phyloP scores from a whole-genome alignment of 2,329 filamentous ascomycete genomes.

The Penicillium psychrosexuale region DNA sequence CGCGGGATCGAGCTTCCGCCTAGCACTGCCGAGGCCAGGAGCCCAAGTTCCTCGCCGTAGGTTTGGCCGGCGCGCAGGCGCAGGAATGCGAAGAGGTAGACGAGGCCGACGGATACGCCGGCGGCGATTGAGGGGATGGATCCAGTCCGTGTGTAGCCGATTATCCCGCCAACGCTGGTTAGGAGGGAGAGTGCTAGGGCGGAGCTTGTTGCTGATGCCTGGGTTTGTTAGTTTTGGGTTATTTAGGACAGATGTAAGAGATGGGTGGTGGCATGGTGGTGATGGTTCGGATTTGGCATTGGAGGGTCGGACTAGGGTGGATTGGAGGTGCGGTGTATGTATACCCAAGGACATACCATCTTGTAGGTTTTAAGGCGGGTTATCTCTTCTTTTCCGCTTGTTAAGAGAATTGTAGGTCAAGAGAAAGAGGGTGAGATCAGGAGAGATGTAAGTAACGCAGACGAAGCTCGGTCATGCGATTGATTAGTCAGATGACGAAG shows the following conservation, averaged over 20 bases:
- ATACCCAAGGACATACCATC: conserved; percentile 18
- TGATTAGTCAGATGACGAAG: conserved; percentile 10
- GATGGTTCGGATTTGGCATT: neutral
- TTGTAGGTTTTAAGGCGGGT: neutral
- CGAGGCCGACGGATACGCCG: conserved; percentile 73
- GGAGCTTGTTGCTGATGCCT: conserved; percentile 48
- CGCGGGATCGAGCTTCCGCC: conserved; percentile 81
- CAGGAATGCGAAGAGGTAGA: conserved; percentile 77
- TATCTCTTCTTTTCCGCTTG: neutral
- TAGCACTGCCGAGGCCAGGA: conserved; percentile 81
- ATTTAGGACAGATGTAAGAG: no score
- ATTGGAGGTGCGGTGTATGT: neutral
- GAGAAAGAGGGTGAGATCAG: neutral
- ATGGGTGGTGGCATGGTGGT: neutral
- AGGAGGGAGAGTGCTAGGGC: conserved; percentile 76
- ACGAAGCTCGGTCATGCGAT: conserved; percentile 2
- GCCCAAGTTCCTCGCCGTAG: conserved; percentile 84
- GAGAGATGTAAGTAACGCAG: neutral
- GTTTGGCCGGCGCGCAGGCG: conserved; percentile 71
- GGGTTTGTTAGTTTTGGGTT: conserved; percentile 1
- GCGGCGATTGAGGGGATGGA: conserved; percentile 85
- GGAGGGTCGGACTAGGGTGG: neutral
- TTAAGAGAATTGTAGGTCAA: neutral
- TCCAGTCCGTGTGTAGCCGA: conserved; percentile 79
- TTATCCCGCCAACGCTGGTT: conserved; percentile 81